phyloP scores from a whole-genome alignment of 148 eudicot genomes.

The Chenopodium album region DNA sequence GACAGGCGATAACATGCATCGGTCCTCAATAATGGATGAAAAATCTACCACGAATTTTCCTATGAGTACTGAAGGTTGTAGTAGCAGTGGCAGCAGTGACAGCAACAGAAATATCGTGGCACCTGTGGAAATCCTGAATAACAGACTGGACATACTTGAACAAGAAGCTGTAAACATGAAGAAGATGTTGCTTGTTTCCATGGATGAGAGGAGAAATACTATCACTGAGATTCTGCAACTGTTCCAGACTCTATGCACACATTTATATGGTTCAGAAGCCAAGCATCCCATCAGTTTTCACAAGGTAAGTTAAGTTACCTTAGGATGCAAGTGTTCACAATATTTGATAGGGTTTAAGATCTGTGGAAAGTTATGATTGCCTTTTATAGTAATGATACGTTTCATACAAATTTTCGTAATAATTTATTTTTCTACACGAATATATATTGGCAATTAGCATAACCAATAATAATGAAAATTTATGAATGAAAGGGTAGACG shows the following conservation, averaged over 20 bases:
- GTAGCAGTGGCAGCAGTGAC: not conserved
- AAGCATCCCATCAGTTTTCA: not conserved
- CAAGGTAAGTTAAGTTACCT: slow-evolving; percentile 3
- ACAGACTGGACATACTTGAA: slow-evolving; percentile 8
- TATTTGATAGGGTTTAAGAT: too few relatives aligned
- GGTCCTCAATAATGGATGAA: not conserved
- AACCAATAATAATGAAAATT: too few relatives aligned
- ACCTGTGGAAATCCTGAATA: not conserved
- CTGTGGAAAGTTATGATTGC: too few relatives aligned
- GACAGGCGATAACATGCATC: not conserved
- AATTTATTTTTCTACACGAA: too few relatives aligned
- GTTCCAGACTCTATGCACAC: slow-evolving; percentile 2
- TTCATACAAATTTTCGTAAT: too few relatives aligned
- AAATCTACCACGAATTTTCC: not conserved
- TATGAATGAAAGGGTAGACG: too few relatives aligned
- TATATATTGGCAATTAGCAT: too few relatives aligned
- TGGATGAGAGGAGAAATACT: slow-evolving; percentile 2
- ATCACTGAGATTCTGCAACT: not conserved
- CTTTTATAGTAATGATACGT: too few relatives aligned
- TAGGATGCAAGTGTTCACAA: too few relatives aligned
- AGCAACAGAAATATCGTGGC: not conserved
- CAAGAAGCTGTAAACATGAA: slow-evolving; percentile 1
- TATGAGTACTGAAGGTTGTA: not conserved
- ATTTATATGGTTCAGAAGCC: not conserved
- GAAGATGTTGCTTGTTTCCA: slow-evolving; percentile 6